A percentile compares a stretch with the other conserved stretches of the same genome.
These are phyloP conservation scores for Phytophthora pini DNA, from an alignment of 352 stramenopile genomes.

Conservation along the genomic window DNA sequence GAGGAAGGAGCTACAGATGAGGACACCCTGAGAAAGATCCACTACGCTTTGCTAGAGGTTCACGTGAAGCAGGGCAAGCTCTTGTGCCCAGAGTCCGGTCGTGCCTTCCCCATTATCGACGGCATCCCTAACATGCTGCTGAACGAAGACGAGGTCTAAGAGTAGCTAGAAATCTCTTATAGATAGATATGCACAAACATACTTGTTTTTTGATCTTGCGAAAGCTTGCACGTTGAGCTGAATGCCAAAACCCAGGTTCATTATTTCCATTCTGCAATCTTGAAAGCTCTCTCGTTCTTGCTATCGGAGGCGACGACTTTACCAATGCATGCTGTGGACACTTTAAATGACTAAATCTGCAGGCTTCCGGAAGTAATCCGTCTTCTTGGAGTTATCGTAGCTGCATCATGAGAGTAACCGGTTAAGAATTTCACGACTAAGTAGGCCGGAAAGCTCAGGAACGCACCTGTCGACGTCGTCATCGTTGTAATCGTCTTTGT, in stretches of 20 bases:
- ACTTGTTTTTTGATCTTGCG: slow-evolving; percentile 13
- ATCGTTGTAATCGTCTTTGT: slow-evolving; percentile 39
- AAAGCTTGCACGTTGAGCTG: not conserved
- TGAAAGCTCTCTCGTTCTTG: not conserved
- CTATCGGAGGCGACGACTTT: not conserved
- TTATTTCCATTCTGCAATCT: slow-evolving; percentile 20
- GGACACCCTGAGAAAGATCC: slow-evolving; percentile 82
- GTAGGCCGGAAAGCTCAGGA: not conserved
- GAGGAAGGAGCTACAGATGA: slow-evolving; percentile 60
- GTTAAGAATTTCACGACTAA: not conserved
- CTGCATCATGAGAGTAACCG: slow-evolving; percentile 10
- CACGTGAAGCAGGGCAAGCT: slow-evolving; percentile 97
- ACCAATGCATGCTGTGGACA: slow-evolving; percentile 5
- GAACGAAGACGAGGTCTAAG: slow-evolving; percentile 90
- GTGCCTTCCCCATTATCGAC: slow-evolving; percentile 96
- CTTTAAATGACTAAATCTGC: slow-evolving; percentile 71
- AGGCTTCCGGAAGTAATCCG: slow-evolving; percentile 61
- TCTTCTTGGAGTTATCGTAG: slow-evolving; percentile 42
- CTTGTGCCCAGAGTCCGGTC: slow-evolving; percentile 96
- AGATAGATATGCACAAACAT: slow-evolving; percentile 38
- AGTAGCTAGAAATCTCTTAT: slow-evolving; percentile 10
- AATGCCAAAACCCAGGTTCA: slow-evolving; percentile 32
- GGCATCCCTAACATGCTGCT: slow-evolving; percentile 98
- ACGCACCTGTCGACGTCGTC: slow-evolving; percentile 41
- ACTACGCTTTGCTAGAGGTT: slow-evolving; percentile 93